These are phyloP conservation scores for Edaphochlamys debaryana DNA, from an alignment of 139 green algal genomes.

Conservation along the genomic window DNA sequence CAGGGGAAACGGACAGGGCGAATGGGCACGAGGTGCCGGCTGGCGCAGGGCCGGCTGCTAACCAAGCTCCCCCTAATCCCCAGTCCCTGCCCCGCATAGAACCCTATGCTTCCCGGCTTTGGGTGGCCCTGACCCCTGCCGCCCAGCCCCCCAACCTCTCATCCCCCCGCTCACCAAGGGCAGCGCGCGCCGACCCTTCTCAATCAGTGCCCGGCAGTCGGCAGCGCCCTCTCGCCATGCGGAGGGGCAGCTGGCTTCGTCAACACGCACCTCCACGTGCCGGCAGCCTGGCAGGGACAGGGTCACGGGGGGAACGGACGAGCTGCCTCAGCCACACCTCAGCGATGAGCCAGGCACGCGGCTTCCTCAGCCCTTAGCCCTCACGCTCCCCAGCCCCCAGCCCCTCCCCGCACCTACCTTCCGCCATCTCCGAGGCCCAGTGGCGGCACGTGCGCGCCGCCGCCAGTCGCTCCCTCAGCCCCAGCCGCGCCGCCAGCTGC, in stretches of 20 bases:
- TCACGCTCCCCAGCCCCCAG: too few species aligned
- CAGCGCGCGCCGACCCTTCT: not conserved
- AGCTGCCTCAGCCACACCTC: not conserved
- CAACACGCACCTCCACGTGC: not conserved
- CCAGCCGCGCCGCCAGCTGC: too few species aligned
- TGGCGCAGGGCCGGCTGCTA: too few species aligned
- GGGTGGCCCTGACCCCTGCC: not conserved
- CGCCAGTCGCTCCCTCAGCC: too few species aligned
- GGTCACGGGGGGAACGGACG: too few species aligned
- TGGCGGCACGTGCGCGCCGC: too few species aligned
- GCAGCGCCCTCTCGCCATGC: too few species aligned
- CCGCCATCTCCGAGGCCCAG: too few species aligned
- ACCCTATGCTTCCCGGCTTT: not conserved
- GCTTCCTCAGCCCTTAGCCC: too few species aligned
- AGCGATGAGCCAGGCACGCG: not conserved
- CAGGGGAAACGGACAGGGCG: not conserved
- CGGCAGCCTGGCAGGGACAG: too few species aligned
- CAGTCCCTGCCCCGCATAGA: not conserved
- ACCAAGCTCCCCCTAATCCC: not conserved
- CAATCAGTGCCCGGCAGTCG: not conserved
- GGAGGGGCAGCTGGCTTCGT: not conserved
- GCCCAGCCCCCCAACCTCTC: not conserved
- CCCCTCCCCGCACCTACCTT: too few species aligned
- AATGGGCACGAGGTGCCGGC: not conserved
- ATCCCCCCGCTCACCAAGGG: not conserved